Base-by-base conservation (phyloP, 306 rosid species). In the Ziziphus jujuba region DNA sequence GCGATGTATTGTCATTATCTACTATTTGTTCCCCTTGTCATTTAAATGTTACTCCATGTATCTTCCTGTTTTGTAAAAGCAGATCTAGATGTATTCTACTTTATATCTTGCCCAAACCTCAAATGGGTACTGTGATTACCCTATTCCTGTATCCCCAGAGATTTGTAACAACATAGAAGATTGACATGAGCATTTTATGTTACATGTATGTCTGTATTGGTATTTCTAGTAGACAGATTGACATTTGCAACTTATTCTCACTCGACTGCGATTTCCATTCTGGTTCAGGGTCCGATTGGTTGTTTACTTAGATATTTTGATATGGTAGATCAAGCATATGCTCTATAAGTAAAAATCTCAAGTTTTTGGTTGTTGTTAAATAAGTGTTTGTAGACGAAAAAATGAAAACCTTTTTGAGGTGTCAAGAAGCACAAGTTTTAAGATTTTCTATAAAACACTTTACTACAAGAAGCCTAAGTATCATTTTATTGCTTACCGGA, bases 31-130 rank as follows among this genome's bases (percentile, higher is more conserved):
- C 67, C 59, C 34, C 5, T 63, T 40, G 6, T 36, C 1, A 8
- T 40, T 40, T 40, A 40, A 40, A 8, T 9, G 10, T 8, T 12
- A 9, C 22, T 43, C 44, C 47, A 61, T 72, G 83, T 79, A 82
- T 79, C 82, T 64, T 71, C 81, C 65, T 82, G 72, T 76, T 74
- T 45, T 72, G 87, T 79, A 75, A 83, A 70, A 80, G 73, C 77
- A 78, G 84, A 72, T 76, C 72, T 84, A 89, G 89, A 82, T 78
- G 83, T 77, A 81, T 82, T 74, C 49, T 59, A 57, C 80, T 65
- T 71, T 69, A 67, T 3, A 55, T 9, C 17, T 6, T 75, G 77
- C 77, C 84, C 84, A 74, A 74, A 78, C 81, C 77, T 76, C 67
- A 14, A 28, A 65, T 34, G 81, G 88, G 82, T 79, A 40, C 9